Percentiles rank a stretch among this genome's conserved stretches.
phyloP scores from a whole-genome alignment of 306 rosid genomes.

The Cucumis cinereus region DNA sequence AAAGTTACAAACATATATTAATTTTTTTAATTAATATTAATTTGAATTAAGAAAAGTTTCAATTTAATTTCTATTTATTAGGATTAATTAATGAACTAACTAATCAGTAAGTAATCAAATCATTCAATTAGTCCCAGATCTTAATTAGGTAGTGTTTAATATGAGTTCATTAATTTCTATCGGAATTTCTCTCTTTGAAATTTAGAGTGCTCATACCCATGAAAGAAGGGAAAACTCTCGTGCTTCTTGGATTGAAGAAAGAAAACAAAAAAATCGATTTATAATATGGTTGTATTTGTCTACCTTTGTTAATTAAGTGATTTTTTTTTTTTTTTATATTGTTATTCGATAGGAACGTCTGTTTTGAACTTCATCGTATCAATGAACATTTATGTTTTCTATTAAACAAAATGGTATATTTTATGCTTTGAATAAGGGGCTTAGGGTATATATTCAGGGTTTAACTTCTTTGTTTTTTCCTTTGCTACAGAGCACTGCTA shows the following conservation, averaged over 20 bases:
- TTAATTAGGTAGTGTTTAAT: neutral
- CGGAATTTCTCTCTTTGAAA: too few species aligned
- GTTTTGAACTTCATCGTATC: too few species aligned
- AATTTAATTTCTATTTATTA: too few species aligned
- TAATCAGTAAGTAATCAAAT: neutral
- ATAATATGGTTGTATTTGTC: too few species aligned
- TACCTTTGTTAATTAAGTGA: too few species aligned
- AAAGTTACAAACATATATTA: neutral
- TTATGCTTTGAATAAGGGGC: neutral
- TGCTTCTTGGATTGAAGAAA: too few species aligned
- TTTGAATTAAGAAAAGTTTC: too few species aligned
- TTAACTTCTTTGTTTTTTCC: neutral
- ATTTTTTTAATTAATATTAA: too few species aligned
- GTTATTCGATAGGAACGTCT: too few species aligned
- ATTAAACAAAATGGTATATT: neutral
- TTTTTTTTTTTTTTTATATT: too few species aligned
- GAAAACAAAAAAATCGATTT: too few species aligned
- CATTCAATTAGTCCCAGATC: neutral
- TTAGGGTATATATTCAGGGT: neutral
- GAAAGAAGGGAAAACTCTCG: neutral
- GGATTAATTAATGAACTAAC: neutral
- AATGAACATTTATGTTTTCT: too few species aligned
- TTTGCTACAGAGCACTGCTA: slow-evolving; percentile 64
- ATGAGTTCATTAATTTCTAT: neutral
- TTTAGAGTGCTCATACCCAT: neutral